These are phyloP conservation scores for Linum usitatissimum DNA, from an alignment of 345 rosid genomes.

Conservation along the genomic window DNA sequence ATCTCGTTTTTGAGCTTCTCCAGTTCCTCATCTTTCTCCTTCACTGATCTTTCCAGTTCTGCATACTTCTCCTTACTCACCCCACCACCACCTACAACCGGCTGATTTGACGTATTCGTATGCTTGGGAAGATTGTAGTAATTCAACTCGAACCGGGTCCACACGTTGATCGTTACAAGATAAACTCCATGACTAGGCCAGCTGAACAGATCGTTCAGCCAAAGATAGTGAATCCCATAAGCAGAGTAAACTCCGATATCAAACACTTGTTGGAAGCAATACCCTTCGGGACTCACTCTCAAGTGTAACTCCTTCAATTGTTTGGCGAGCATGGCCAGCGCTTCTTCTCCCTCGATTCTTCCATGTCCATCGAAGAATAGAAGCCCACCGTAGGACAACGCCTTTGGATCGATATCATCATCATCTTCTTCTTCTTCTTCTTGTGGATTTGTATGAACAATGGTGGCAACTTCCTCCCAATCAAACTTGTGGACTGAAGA, in stretches of 20 bases:
- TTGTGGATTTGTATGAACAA: no score
- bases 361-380: neutral
- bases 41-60: neutral
- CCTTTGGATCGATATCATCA: neutral
- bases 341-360: neutral
- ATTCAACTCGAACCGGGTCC: neutral
- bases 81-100: neutral
- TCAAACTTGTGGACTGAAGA: neutral
- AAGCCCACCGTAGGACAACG: neutral
- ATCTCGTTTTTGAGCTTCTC: neutral
- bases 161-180: neutral
- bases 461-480: neutral
- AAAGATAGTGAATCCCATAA: neutral
- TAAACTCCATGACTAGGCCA: constrained; percentile 22
- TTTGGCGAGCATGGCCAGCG: neutral
- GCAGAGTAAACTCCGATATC: neutral
- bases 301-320: neutral
- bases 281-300: neutral
- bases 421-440: neutral
- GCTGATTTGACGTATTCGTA: neutral
- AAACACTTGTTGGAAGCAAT: neutral
- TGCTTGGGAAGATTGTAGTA: neutral
- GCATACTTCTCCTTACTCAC: neutral
- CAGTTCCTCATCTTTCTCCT: neutral
- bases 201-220: constrained; percentile 22